Conservation (phyloP, 768 basidiomycete genomes). For the Lactarius trivialis region DNA sequence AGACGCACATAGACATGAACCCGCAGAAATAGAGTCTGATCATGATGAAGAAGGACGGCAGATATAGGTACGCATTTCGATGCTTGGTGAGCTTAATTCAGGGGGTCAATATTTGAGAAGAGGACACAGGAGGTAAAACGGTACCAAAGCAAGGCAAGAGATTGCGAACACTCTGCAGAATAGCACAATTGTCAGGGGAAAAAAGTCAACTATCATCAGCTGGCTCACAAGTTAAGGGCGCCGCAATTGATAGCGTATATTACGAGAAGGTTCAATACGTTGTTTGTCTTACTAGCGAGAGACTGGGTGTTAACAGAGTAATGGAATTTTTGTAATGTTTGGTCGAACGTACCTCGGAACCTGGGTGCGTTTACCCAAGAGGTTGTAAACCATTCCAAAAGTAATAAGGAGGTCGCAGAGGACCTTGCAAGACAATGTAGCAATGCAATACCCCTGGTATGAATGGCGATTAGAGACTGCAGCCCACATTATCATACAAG, state of each 20-base stretch:
- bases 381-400: not conserved
- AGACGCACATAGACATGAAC: not conserved
- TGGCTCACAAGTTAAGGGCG: not conserved
- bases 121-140: not conserved
- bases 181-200: not conserved
- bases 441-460: not conserved
- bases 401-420: not conserved
- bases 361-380: not conserved
- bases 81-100: not conserved
- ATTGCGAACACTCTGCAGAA: not conserved
- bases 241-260: constrained; percentile 5
- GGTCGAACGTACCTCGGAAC: not conserved
- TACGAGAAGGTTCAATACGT: not conserved
- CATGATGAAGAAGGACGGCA: constrained; percentile 1
- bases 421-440: not conserved
- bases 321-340: not conserved
- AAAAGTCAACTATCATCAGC: not conserved
- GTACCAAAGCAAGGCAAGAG: not conserved
- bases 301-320: not conserved
- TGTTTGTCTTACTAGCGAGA: not conserved
- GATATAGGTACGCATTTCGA: not conserved
- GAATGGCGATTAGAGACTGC: not conserved
- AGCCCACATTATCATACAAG: not conserved
- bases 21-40: not conserved
- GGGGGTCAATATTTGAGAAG: not conserved